These are phyloP conservation scores for Pythium guiyangense DNA, from an alignment of 352 stramenopile genomes.

Conservation along the genomic window DNA sequence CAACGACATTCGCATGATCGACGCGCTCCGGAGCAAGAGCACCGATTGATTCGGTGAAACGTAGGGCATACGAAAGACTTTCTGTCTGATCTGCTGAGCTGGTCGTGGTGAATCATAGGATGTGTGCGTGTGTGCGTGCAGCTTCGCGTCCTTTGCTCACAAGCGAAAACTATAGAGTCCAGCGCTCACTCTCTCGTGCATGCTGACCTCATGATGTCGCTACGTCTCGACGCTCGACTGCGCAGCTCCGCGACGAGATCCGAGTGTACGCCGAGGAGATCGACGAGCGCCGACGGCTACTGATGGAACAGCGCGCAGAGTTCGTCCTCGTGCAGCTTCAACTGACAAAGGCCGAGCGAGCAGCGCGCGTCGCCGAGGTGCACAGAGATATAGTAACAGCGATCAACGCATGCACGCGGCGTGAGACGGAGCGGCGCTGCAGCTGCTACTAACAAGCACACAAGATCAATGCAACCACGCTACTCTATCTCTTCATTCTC, in stretches of 20 bases:
- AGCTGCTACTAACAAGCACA: too few relatives aligned
- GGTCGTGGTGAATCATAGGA: too few relatives aligned
- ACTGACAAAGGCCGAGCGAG: conserved; percentile 41
- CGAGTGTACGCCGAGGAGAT: conserved; percentile 59
- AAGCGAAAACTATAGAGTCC: too few relatives aligned
- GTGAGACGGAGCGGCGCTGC: background rate
- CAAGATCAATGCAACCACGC: too few relatives aligned
- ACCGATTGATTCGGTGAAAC: too few relatives aligned
- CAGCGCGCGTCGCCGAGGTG: conserved; percentile 58
- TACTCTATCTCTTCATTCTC: too few relatives aligned
- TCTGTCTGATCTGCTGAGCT: too few relatives aligned
- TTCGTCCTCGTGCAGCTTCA: conserved; percentile 42
- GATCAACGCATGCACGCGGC: background rate
- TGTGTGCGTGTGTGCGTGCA: too few relatives aligned
- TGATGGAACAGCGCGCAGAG: conserved; percentile 31
- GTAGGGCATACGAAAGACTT: too few relatives aligned
- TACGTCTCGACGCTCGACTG: background rate
- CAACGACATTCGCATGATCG: too few relatives aligned
- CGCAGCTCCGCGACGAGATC: conserved; percentile 52
- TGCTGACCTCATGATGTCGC: background rate
- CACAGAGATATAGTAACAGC: background rate
- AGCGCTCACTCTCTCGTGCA: background rate
- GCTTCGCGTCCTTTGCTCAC: too few relatives aligned
- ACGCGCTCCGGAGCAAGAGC: too few relatives aligned
- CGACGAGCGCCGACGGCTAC: conserved; percentile 22